Percentiles rank a stretch among this genome's conserved stretches.
Evolutionary conservation across 1,284 basidiomycete species (phyloP).

Genomic region (Sporisorium scitamineum): DNA sequence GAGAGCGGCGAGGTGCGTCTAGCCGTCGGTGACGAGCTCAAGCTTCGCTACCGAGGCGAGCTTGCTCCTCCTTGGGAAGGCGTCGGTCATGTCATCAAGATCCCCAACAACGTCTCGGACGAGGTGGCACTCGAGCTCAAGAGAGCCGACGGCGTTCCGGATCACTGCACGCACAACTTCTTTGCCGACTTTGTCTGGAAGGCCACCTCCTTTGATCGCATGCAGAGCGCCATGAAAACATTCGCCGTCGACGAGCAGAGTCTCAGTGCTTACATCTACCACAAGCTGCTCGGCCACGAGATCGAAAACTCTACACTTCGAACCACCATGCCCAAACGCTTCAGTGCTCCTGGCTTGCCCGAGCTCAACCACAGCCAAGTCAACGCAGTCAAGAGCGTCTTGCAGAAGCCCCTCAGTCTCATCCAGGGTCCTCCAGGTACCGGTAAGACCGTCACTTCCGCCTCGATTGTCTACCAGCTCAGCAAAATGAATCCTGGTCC

Average conservation of each 20-base stretch:
- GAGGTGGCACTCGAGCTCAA: slow-evolving; percentile 95
- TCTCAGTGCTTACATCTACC: slow-evolving; percentile 98
- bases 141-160: slow-evolving; percentile 90
- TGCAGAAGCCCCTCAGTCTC: slow-evolving; percentile 97
- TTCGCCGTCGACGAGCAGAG: slow-evolving; percentile 99
- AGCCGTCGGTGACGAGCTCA: slow-evolving; percentile 94
- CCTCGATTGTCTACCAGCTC: slow-evolving; percentile 97
- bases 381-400: slow-evolving; percentile 97
- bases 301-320: slow-evolving; percentile 86
- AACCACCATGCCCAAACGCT: slow-evolving; percentile 90
- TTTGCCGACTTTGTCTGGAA: slow-evolving; percentile 99
- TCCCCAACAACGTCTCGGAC: slow-evolving; percentile 98
- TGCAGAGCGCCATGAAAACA: slow-evolving; percentile 99
- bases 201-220: slow-evolving; percentile 97
- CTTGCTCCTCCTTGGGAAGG: slow-evolving; percentile 87
- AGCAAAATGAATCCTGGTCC: slow-evolving; percentile 99
- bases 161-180: slow-evolving; percentile 93
- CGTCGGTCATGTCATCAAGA: slow-evolving; percentile 97
- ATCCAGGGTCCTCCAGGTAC: slow-evolving; percentile 97
- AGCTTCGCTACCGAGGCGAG: slow-evolving; percentile 88
- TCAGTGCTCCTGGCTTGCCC: slow-evolving; percentile 95
- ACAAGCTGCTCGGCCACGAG: slow-evolving; percentile 96
- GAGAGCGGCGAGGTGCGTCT: slow-evolving; percentile 97
- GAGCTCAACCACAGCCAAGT: slow-evolving; percentile 99
- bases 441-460: slow-evolving; percentile 99